These are phyloP conservation scores for Bjerkandera adusta DNA, from an alignment of 1,284 basidiomycete species.

Conservation along the genomic window DNA sequence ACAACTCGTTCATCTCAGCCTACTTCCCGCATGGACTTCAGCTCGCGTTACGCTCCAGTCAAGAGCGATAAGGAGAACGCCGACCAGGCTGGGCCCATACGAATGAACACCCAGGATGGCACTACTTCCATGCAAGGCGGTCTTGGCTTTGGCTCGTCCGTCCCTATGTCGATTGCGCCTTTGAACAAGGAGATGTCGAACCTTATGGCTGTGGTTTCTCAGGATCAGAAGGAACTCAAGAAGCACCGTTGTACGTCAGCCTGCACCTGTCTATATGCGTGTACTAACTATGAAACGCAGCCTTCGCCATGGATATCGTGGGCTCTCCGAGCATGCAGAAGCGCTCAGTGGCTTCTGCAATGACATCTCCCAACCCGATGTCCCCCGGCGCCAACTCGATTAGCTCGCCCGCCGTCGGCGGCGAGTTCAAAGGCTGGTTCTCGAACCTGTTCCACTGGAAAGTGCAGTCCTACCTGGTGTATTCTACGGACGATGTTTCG, in stretches of 20 bases:
- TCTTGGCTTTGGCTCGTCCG: constrained; percentile 42
- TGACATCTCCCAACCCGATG: constrained; percentile 25
- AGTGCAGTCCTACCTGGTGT: constrained; percentile 62
- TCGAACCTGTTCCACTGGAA: constrained; percentile 79
- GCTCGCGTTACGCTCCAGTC: not conserved
- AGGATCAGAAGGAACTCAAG: constrained; percentile 43
- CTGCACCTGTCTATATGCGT: not conserved
- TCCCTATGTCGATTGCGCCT: constrained; percentile 18
- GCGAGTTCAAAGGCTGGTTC: constrained; percentile 83
- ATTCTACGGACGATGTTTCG: constrained; percentile 60
- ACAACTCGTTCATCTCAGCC: not conserved
- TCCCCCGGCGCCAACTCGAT: constrained; percentile 26
- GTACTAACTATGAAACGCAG: constrained; percentile 1
- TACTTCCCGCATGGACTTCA: not conserved
- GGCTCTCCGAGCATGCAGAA: constrained; percentile 23
- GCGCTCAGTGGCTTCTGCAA: constrained; percentile 34
- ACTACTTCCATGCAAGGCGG: constrained; percentile 29
- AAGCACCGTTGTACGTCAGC: constrained; percentile 50
- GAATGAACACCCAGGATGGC: constrained; percentile 8
- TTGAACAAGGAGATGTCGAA: constrained; percentile 49
- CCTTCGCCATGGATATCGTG: constrained; percentile 5
- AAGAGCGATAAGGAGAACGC: constrained; percentile 51
- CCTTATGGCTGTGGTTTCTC: constrained; percentile 35
- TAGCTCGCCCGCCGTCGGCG: constrained; percentile 57
- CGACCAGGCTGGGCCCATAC: constrained; percentile 5